Percentiles rank a stretch among this genome's conserved stretches.
phyloP scores from a whole-genome alignment of 768 basidiomycete species.

The Phallus indusiatus region DNA sequence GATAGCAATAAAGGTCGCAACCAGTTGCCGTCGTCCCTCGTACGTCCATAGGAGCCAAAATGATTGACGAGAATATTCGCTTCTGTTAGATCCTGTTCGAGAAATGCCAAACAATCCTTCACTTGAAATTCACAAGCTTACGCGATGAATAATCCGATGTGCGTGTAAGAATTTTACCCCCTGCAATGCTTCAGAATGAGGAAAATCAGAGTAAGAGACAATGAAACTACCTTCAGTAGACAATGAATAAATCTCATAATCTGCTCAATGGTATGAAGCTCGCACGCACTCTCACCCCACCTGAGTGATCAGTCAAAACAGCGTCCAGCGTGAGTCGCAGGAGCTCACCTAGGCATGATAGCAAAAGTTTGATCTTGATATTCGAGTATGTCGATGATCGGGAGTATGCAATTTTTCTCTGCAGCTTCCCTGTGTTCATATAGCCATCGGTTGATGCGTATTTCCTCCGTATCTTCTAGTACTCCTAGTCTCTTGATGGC shows the following conservation, averaged over 20 bases:
- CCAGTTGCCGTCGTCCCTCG: background rate
- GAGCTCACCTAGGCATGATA: conserved; percentile 22
- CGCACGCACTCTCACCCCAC: background rate
- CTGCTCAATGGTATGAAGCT: conserved; percentile 12
- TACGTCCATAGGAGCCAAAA: background rate
- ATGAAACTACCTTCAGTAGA: background rate
- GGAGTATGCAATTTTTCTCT: conserved; percentile 9
- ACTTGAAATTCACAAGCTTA: background rate
- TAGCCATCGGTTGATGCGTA: conserved; percentile 16
- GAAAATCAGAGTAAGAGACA: background rate
- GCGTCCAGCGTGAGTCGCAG: background rate
- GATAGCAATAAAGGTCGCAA: background rate
- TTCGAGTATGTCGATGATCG: conserved; percentile 18
- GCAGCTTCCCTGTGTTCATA: conserved; percentile 4
- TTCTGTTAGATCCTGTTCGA: conserved; percentile 8
- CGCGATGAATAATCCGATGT: conserved; percentile 11
- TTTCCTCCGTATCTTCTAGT: conserved; percentile 17
- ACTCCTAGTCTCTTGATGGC: conserved; percentile 20
- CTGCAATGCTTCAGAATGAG: background rate
- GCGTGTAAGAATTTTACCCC: conserved; percentile 9
- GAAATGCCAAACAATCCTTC: background rate
- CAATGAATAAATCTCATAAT: conserved; percentile 8
- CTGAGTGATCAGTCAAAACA: conserved; percentile 1
- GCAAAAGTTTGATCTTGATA: conserved; percentile 18
- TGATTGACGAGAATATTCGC: conserved; percentile 10